A percentile compares a stretch with the other conserved stretches of the same genome.
Evolutionary conservation across 1,139 yeast genomes (phyloP).

Genomic region (Pichia sp.): DNA sequence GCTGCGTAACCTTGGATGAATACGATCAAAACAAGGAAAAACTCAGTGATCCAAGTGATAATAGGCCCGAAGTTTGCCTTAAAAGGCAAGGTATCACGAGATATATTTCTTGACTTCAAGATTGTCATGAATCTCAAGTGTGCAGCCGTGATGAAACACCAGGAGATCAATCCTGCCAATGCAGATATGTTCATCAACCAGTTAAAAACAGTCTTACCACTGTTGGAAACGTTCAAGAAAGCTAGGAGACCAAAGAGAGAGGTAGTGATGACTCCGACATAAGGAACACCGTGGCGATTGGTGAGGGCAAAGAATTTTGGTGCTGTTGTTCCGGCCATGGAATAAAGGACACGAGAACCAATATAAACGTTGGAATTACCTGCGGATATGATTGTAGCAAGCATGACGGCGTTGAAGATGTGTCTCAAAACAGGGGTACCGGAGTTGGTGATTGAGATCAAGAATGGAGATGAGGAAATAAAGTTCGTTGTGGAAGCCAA

Average conservation of each 20-base stretch:
- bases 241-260: constrained; percentile 63
- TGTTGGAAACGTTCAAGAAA: constrained; percentile 57
- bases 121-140: constrained; percentile 68
- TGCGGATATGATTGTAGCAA: constrained; percentile 67
- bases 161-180: constrained; percentile 68
- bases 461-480: constrained; percentile 47
- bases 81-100: constrained; percentile 63
- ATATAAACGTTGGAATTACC: constrained; percentile 79
- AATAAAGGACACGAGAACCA: constrained; percentile 69
- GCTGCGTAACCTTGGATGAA: constrained; percentile 68
- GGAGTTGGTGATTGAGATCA: constrained; percentile 57
- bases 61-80: constrained; percentile 67
- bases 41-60: constrained; percentile 54
- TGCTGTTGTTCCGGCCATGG: constrained; percentile 61
- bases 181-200: constrained; percentile 84
- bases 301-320: constrained; percentile 52
- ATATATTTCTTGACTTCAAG: constrained; percentile 52
- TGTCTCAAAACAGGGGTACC: constrained; percentile 68
- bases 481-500: constrained; percentile 29
- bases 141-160: constrained; percentile 64
- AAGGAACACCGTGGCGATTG: constrained; percentile 65
- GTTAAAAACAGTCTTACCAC: constrained; percentile 66
- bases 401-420: constrained; percentile 71
- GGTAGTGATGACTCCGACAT: constrained; percentile 52
- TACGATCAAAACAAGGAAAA: constrained; percentile 47